Percentiles rank a stretch among this genome's conserved stretches.
Evolutionary conservation across 257 asterid species (phyloP).

Genomic region (Phtheirospermum japonicum): DNA sequence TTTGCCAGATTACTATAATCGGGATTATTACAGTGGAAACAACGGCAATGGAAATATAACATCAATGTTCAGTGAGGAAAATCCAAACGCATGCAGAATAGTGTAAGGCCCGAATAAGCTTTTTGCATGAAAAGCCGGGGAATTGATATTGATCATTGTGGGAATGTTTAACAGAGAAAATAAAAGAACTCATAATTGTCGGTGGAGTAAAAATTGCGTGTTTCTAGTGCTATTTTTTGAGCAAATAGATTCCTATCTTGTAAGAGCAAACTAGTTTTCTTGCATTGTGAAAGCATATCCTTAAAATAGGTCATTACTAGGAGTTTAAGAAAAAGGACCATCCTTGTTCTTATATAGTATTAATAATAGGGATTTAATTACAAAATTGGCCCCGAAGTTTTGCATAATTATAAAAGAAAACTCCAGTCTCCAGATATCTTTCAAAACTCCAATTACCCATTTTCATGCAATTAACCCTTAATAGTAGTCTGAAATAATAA

Average conservation of each 20-base stretch:
- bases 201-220: conserved; percentile 22
- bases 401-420: no score
- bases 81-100: conserved; percentile 84
- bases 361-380: no score
- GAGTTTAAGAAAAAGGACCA: no score
- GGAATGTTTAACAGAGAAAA: conserved; percentile 19
- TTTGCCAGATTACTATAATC: conserved; percentile 39
- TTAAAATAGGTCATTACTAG: conserved; percentile 10
- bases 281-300: conserved; percentile 33
- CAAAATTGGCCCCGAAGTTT: no score
- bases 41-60: conserved; percentile 39
- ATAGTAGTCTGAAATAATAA: no score
- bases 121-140: neutral
- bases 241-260: conserved; percentile 50
- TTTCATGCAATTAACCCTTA: no score
- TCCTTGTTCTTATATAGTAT: no score
- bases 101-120: conserved; percentile 28
- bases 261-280: conserved; percentile 33
- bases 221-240: conserved; percentile 31
- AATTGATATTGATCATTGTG: neutral
- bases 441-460: no score
- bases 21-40: conserved; percentile 50
- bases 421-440: no score
- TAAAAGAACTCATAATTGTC: conserved; percentile 21
- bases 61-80: conserved; percentile 85